Evolutionary conservation across 179 eudicot genomes (phyloP), one percentile per base, ranked within the genome.

Genomic region (Vitellaria paradoxa): DNA sequence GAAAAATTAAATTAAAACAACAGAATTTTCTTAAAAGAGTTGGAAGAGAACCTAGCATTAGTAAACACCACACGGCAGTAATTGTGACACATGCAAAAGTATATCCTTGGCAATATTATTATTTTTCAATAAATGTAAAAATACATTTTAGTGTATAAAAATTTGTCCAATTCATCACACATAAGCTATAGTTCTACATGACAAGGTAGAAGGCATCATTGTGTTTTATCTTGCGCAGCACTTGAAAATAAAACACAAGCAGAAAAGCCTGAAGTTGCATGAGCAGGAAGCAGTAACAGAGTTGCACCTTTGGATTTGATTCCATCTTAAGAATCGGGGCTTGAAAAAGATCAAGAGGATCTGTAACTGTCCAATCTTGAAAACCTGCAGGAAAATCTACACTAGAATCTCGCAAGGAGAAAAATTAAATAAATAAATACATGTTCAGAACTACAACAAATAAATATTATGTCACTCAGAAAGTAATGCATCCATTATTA

Each of bases 341-440:
- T 77, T 89, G 84, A 65, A 95, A 95, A 77, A 95, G 99, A 85
- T 89, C 96, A 63, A 88, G 70, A 68, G 99, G 99, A 88, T 93
- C 91, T 66, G 99, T 95, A 57, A 88, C 79, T 24, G 80, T 80
- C 99, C 99, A 95, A 80, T 95, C 92, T 87, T 91, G 97, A 85
- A 86, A 95, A 50, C 82, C 76, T 78, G 92, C 80, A 52, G 99
- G 97, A 81, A 95, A 95, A 87, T 95, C 99, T 86, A 95, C 90
- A 84, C 99, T 95, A 82, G 65, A 91, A 24, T 73, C 64, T 23
- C 69, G 72, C 53, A 56, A 75, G 65, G 30, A 60, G 17, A 65
- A 77, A 45, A 55, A 14, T 63, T 56, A 57, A n/a, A 63, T 12
- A 30, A 30, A 30, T 30, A 30, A 30, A 30, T 30, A 30, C 37